Conservation (phyloP, 441 rosid species). For the Populus hybrid region DNA sequence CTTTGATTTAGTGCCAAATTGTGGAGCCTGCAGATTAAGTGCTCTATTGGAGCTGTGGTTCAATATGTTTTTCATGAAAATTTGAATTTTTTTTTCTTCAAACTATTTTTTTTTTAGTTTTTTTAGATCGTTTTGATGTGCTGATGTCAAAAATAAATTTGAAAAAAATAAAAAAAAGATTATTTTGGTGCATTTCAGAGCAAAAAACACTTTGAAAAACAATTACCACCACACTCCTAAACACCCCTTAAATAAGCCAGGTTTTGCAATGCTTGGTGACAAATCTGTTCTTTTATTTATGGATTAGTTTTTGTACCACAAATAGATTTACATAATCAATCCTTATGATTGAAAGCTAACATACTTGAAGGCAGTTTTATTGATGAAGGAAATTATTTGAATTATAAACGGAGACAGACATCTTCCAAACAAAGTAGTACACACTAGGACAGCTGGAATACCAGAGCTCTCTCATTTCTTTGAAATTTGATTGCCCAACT, state of each 20-base stretch:
- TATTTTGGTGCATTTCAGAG: too few species aligned
- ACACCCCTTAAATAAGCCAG: background rate
- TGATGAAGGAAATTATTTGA: background rate
- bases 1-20: background rate
- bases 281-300: background rate
- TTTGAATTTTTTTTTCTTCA: too few species aligned
- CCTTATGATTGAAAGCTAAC: background rate
- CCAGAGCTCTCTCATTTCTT: background rate
- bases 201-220: too few species aligned
- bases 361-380: background rate
- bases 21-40: background rate
- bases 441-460: background rate
- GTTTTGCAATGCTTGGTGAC: background rate
- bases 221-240: too few species aligned
- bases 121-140: too few species aligned
- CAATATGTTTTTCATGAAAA: too few species aligned
- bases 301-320: background rate
- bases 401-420: background rate
- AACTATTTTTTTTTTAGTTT: too few species aligned
- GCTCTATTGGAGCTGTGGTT: too few species aligned
- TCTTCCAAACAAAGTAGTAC: background rate
- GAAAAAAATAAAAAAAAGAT: too few species aligned
- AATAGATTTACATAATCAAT: background rate
- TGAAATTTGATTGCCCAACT: background rate
- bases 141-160: too few species aligned